A percentile compares a stretch with the other conserved stretches of the same genome.
Conservation (phyloP, 805 yeast genomes). For the Zygosaccharomyces pseudorouxii region DNA sequence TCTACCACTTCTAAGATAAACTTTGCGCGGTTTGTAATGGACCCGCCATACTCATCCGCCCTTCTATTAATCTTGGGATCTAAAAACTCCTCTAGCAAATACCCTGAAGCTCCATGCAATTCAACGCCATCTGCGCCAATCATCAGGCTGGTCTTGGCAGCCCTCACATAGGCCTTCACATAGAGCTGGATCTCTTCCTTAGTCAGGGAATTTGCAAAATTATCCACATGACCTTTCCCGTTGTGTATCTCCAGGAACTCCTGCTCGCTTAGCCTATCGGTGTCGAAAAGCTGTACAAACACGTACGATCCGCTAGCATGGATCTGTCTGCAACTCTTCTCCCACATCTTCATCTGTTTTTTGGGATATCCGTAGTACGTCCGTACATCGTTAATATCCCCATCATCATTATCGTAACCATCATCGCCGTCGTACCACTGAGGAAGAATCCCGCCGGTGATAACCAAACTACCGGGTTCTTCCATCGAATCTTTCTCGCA, state of each 20-base stretch:
- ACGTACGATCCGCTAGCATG: slow-evolving; percentile 46
- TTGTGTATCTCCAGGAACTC: slow-evolving; percentile 29
- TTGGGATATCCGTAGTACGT: slow-evolving; percentile 52
- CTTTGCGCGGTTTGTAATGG: slow-evolving; percentile 45
- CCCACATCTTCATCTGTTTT: slow-evolving; percentile 46
- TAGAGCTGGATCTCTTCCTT: slow-evolving; percentile 38
- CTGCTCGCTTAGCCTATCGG: slow-evolving; percentile 41
- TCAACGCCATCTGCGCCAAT: slow-evolving; percentile 55
- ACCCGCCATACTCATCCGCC: slow-evolving; percentile 52
- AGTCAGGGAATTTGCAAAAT: slow-evolving; percentile 28
- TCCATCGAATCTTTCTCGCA: slow-evolving; percentile 51
- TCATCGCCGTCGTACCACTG: slow-evolving; percentile 40
- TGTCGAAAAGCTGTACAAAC: slow-evolving; percentile 50
- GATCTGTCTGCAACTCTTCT: slow-evolving; percentile 42
- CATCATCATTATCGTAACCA: slow-evolving; percentile 35
- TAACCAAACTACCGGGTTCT: slow-evolving; percentile 55
- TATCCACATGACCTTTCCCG: slow-evolving; percentile 18
- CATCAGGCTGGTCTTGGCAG: slow-evolving; percentile 38
- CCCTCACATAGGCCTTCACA: slow-evolving; percentile 39
- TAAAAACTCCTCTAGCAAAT: slow-evolving; percentile 50
- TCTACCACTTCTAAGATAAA: slow-evolving; percentile 46
- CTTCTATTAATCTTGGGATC: slow-evolving; percentile 41
- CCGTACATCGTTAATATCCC: slow-evolving; percentile 18
- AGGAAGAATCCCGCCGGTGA: slow-evolving; percentile 53
- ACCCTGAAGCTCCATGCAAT: slow-evolving; percentile 65